Evolutionary conservation across 345 rosid species (phyloP).

Genomic region (Melaleuca alternifolia): DNA sequence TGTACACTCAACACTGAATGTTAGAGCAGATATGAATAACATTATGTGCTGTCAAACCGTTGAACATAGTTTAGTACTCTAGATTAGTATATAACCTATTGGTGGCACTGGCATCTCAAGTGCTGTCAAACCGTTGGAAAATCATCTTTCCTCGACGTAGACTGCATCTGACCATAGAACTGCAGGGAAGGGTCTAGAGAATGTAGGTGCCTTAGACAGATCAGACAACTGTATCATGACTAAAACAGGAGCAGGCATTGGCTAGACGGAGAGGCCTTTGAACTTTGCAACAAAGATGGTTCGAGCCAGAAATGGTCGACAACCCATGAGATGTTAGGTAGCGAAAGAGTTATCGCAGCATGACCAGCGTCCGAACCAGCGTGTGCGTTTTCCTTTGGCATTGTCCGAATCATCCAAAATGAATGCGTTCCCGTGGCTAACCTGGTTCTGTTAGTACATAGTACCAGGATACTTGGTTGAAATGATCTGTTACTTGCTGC

Average conservation of each 20-base stretch:
- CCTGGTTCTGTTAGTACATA: not conserved
- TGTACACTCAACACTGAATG: no score
- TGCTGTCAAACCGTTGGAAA: not conserved
- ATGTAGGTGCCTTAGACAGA: no score
- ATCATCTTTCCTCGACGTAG: not conserved
- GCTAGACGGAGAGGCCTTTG: not conserved
- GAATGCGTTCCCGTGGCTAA: not conserved
- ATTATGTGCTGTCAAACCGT: no score
- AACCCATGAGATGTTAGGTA: no score
- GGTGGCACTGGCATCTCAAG: not conserved
- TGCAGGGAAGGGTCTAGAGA: accelerated
- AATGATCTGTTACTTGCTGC: not conserved
- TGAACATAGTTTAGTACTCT: no score
- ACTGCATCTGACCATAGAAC: not conserved
- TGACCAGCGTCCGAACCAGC: not conserved
- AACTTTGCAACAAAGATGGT: not conserved
- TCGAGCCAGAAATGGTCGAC: not conserved
- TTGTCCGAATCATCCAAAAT: not conserved
- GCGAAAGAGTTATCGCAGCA: not conserved
- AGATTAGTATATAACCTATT: not conserved
- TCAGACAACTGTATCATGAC: no score
- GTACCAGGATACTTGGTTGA: not conserved
- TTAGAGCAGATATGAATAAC: no score
- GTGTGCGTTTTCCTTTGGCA: not conserved
- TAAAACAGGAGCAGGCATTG: not conserved